A percentile compares a stretch with the other conserved stretches of the same genome.
These are phyloP conservation scores for Pichia sp. DNA, from an alignment of 1,139 yeast genomes.

Conservation along the genomic window DNA sequence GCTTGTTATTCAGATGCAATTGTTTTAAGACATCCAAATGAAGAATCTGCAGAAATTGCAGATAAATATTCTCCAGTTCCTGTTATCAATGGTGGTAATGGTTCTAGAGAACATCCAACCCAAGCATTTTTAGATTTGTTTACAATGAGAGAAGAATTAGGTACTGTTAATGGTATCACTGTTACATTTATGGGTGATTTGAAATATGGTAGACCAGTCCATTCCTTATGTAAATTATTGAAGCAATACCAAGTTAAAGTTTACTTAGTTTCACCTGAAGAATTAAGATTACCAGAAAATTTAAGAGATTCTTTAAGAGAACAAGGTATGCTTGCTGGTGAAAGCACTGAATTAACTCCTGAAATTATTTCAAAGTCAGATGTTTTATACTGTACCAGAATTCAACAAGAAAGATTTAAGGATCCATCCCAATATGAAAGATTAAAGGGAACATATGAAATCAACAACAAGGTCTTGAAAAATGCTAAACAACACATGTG, in stretches of 20 bases:
- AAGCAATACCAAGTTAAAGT: constrained; percentile 90
- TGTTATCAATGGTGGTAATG: constrained; percentile 96
- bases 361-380: constrained; percentile 85
- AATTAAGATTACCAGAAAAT: constrained; percentile 72
- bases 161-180: constrained; percentile 96
- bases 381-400: constrained; percentile 95
- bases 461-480: constrained; percentile 84
- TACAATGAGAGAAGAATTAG: constrained; percentile 97
- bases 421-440: constrained; percentile 73
- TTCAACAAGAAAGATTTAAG: constrained; percentile 91
- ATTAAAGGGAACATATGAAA: constrained; percentile 85
- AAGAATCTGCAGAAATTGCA: constrained; percentile 87
- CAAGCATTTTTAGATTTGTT: constrained; percentile 96
- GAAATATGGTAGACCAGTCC: constrained; percentile 97
- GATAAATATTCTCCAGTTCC: constrained; percentile 97
- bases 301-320: constrained; percentile 59
- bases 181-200: constrained; percentile 99
- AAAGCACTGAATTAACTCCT: constrained; percentile 70
- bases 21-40: constrained; percentile 93
- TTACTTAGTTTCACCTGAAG: constrained; percentile 88
- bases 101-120: constrained; percentile 96
- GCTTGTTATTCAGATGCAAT: constrained; percentile 96
- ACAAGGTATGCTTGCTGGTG: constrained; percentile 63
- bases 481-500: constrained; percentile 98
- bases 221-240: constrained; percentile 85